Base-by-base conservation (phyloP, 805 yeast species). In the Huiozyma naganishii region DNA sequence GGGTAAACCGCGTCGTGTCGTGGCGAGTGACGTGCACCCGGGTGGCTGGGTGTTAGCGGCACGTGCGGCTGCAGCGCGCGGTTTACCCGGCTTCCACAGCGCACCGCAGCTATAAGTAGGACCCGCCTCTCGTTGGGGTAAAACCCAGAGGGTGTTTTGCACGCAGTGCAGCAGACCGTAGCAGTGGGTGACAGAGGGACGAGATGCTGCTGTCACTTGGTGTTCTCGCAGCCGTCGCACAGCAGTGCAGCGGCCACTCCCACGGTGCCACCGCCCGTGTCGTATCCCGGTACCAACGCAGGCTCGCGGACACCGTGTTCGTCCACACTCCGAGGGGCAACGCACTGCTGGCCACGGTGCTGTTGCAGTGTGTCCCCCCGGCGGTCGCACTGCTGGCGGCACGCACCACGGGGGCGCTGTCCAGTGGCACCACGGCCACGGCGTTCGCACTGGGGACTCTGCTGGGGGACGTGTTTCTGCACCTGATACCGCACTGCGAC, bases 401-500 rank as follows among this genome's bases (percentile, higher is more conserved):
- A 23, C 40, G 37, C 8, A 17, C n/a, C 11, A 7, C n/a, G 32
- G 17, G 33, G 17, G 23, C 17, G 23, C 30, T 29, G 12, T 37
- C 39, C n/a, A 23, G 4, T 4, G 33, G 33, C 11, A 11, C 9
- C 33, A 10, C 74, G 27, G 59, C 83, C 44, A 84, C 82, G 1
- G 69, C 85, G 38, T 82, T 83, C 64, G 89, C 90, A 10, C 72
- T 79, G 40, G 92, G 92, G 38, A 84, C 89, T 1, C 64, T 83
- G 34, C 62, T 83, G 32, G 90, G 90, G 38, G 90, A 83, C 56
- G 77, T 82, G 1, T 80, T 83, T 48, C 58, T 83, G 37, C 92
- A 83, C 59, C 55, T 83, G 46, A 61, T 83, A 39, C 92, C 92
- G 3, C 83, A 80, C 53, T 74, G 69, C 4, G 55, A 54, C 29